Conservation (phyloP, 106 monocot species). For the Ottelia alismoides region DNA sequence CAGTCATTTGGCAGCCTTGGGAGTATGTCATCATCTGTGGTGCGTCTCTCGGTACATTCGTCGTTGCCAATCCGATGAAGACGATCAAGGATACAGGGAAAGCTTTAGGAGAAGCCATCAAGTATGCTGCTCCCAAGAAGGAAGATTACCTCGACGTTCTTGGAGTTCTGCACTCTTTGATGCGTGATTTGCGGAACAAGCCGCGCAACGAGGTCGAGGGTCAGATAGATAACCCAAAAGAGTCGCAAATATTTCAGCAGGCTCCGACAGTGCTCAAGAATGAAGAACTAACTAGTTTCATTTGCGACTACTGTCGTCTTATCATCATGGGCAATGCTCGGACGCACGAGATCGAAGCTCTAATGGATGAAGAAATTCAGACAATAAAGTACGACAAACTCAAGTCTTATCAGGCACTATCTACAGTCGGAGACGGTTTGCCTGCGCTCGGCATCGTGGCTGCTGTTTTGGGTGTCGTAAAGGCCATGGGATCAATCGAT, state of each 20-base stretch:
- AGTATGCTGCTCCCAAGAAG: not conserved
- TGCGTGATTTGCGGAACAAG: not conserved
- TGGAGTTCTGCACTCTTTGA: not conserved
- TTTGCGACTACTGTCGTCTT: not conserved
- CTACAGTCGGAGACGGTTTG: not conserved
- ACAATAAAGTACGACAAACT: not conserved
- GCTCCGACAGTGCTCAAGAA: not conserved
- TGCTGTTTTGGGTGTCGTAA: not conserved
- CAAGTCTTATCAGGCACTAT: not conserved
- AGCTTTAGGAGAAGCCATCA: too few species aligned
- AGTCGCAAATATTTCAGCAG: not conserved
- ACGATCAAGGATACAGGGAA: too few species aligned
- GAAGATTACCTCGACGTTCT: not conserved
- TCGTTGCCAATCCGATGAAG: too few species aligned
- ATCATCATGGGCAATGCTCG: not conserved
- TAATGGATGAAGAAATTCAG: not conserved
- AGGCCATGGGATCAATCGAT: not conserved
- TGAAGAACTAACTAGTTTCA: not conserved
- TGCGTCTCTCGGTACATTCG: too few species aligned
- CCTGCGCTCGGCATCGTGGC: not conserved
- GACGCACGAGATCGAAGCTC: not conserved
- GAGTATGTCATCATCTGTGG: too few species aligned
- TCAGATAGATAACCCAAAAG: not conserved
- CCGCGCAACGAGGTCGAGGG: not conserved
- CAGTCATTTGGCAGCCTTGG: too few species aligned